Evolutionary conservation across 2,329 filamentous ascomycete species (phyloP), one percentile per base, ranked within the genome.

Genomic region (Fusarium tricinctum): DNA sequence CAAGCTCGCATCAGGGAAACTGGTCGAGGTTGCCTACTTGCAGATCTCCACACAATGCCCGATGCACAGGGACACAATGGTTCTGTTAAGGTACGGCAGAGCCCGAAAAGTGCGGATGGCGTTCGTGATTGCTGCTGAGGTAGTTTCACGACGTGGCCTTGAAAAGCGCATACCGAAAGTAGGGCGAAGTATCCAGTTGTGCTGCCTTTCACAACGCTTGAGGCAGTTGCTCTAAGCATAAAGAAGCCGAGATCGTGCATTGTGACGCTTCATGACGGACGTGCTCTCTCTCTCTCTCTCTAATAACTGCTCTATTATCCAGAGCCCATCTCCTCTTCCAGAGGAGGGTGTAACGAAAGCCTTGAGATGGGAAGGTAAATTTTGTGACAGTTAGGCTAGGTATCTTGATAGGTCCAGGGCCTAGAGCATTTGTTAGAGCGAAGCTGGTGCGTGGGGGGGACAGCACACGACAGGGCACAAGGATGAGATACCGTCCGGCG

Each of bases 21-120:
- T 39, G 33, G 58, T 68, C 52, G 45, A 50, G 59, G 28, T 57
- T 67, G 51, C 52, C 48, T 50, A 48, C 33, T 35, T 43, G 63
- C 58, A 72, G 60, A 72, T 66, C 56, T 58, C 56, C 38, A 44
- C 62, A 52, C 42, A 66, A 60, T 53, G 32, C 26, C 44, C 51
- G 56, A 57, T 57, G 42, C 50, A 32, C 43, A 56, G 42, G 39
- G 40, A 44, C 63, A 50, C 43, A 52, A 61, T 63, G 44, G 38
- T 58, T 53, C 35, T 52, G 51, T 68, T 32, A 39, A 56, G 50
- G 66, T 39, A 67, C 54, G 55, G 39, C 52, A 59, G 54, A 71
- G 53, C 58, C 65, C 65, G 52, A 63, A 60, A 55, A 30, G 51
- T 63, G 66, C 66, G 71, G 46, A 70, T 68, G 56, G 58, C 48